phyloP scores from a whole-genome alignment of 2,329 filamentous ascomycete species.

The Hypoxylon sp. region DNA sequence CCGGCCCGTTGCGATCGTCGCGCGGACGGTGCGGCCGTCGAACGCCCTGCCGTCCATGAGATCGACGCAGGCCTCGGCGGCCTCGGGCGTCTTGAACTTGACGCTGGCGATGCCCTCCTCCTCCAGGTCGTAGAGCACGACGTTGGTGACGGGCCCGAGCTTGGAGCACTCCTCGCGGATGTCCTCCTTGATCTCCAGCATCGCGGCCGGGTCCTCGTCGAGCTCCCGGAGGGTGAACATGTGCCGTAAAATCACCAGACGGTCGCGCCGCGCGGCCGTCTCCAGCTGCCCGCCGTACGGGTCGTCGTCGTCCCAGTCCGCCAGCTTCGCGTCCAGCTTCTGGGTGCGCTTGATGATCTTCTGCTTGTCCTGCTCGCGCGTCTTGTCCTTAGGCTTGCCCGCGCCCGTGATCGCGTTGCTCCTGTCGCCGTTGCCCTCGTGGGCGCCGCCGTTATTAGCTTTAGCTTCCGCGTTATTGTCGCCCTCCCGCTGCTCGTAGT shows the following conservation, averaged over 20 bases:
- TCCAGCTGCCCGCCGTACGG: constrained; percentile 64
- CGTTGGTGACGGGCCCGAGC: constrained; percentile 88
- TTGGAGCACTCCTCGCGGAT: constrained; percentile 90
- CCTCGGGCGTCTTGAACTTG: constrained; percentile 77
- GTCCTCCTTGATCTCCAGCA: constrained; percentile 94
- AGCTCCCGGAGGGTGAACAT: constrained; percentile 93
- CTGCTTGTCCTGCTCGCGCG: constrained; percentile 76
- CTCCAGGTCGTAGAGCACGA: constrained; percentile 90
- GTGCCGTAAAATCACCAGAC: constrained; percentile 86
- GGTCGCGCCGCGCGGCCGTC: constrained; percentile 72
- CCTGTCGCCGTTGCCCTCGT: constrained; percentile 22
- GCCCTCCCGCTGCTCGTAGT: constrained; percentile 66
- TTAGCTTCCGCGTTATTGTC: constrained; percentile 35
- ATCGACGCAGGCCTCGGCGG: constrained; percentile 78
- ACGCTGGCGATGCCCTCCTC: constrained; percentile 86
- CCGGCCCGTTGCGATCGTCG: constrained; percentile 75
- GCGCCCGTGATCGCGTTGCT: constrained; percentile 57
- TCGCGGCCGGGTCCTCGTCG: constrained; percentile 82
- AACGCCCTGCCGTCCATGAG: constrained; percentile 86
- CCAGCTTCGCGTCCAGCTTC: constrained; percentile 89
- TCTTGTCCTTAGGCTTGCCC: constrained; percentile 59
- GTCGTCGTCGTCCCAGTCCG: constrained; percentile 96
- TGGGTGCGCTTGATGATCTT: constrained; percentile 94
- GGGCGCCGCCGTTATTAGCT: constrained; percentile 28
- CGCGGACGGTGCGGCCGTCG: constrained; percentile 76